A percentile compares a stretch with the other conserved stretches of the same genome.
Conservation (phyloP, 2,329 filamentous ascomycete genomes). For the Fusarium liriodendri region DNA sequence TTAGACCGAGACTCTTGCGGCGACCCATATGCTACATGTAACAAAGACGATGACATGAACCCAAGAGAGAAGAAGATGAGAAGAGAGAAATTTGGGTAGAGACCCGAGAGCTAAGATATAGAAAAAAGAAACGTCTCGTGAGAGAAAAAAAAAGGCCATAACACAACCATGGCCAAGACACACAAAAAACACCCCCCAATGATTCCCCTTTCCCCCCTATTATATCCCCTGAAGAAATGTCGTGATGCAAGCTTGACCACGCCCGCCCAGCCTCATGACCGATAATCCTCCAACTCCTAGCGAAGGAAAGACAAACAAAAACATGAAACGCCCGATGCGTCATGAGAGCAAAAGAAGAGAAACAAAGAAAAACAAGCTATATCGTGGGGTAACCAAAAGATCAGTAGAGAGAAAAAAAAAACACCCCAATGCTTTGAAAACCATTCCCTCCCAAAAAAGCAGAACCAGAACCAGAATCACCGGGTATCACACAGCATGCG, state of each 20-base stretch:
- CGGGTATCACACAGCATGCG: conserved; percentile 44
- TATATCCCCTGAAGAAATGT: conserved; percentile 38
- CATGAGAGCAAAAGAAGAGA: conserved; percentile 16
- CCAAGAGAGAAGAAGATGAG: conserved; percentile 8
- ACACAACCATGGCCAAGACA: not conserved
- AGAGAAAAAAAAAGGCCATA: conserved; percentile 18
- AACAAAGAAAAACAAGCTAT: not conserved
- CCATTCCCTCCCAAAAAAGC: conserved; percentile 15
- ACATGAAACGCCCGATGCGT: conserved; percentile 20
- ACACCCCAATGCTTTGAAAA: conserved; percentile 28
- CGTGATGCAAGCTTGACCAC: conserved; percentile 22
- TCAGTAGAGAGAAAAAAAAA: conserved; percentile 4
- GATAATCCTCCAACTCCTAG: conserved; percentile 38
- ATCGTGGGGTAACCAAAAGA: not conserved
- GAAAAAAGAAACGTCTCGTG: conserved; percentile 21
- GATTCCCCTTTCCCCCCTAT: conserved; percentile 11
- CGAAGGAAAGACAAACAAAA: conserved; percentile 14
- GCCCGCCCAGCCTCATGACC: conserved; percentile 28
- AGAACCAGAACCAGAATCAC: conserved; percentile 23
- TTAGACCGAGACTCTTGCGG: not conserved
- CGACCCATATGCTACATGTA: conserved; percentile 15
- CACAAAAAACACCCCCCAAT: not conserved
- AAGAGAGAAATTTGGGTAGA: not conserved
- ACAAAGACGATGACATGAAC: conserved; percentile 10
- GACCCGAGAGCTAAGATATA: not conserved